Conservation (phyloP, 176 grass and related monocot species). For the Zea luxurians region DNA sequence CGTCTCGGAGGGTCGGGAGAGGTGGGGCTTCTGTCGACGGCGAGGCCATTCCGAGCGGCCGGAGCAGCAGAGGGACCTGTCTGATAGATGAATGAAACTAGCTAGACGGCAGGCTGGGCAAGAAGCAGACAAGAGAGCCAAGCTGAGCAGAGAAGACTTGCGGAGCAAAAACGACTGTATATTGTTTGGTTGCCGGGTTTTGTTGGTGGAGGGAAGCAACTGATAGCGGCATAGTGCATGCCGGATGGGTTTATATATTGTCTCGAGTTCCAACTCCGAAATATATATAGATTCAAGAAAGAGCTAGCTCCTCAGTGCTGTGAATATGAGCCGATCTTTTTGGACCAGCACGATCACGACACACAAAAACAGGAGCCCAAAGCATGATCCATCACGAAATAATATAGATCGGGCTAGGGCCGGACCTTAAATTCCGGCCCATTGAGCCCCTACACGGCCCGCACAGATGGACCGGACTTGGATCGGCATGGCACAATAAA, state of each 20-base stretch:
- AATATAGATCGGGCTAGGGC: too few relatives aligned
- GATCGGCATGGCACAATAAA: too few relatives aligned
- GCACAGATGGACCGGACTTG: too few relatives aligned
- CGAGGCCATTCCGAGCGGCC: conserved; percentile 35
- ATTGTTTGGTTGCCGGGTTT: conserved; percentile 32
- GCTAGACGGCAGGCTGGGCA: neutral
- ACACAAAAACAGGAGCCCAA: too few relatives aligned
- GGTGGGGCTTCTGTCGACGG: conserved; percentile 13
- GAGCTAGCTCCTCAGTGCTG: neutral
- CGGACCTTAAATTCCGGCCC: too few relatives aligned
- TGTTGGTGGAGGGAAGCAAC: conserved; percentile 9
- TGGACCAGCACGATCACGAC: too few relatives aligned
- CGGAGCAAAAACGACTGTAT: neutral
- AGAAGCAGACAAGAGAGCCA: neutral
- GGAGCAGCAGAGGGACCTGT: neutral
- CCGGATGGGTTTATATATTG: conserved; percentile 34
- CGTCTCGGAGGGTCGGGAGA: conserved; percentile 34
- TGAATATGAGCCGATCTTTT: too few relatives aligned
- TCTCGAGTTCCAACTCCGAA: neutral
- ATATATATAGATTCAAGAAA: neutral
- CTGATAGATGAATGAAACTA: neutral
- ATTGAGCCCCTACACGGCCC: too few relatives aligned
- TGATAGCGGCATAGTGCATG: neutral
- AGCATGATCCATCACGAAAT: too few relatives aligned
- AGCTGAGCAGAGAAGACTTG: conserved; percentile 5